Evolutionary conservation across 805 yeast genomes (phyloP), one percentile per base, ranked within the genome.

Genomic region (Saccharomyces mikatae): DNA sequence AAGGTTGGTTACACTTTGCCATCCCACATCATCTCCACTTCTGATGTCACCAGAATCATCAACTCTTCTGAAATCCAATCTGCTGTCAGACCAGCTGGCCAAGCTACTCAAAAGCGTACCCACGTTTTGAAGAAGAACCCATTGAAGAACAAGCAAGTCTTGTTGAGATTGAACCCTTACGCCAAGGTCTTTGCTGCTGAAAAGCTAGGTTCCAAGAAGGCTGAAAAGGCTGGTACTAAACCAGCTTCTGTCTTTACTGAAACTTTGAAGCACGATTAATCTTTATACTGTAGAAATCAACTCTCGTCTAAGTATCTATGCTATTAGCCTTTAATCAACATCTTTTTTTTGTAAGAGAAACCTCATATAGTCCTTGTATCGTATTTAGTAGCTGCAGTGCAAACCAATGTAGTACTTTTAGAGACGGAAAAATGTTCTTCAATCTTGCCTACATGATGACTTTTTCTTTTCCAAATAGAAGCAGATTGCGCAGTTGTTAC

Each of bases 21-120:
- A 81, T 59, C 86, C 66, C 89, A 89, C 96, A 86, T 94, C 80
- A 80, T 94, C 74, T 75, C 97, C 71, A 89, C 89, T 88, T 79
- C 97, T 69, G 99, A 94, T 78, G 88, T 90, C 74, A 83, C 96
- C 79, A 87, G 97, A 80, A 81, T 92, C 76, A 94, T 94, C 84
- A 89, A 90, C 95, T 91, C 98, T 77, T 84, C 97, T 77, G 99
- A 94, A 84, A 86, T 94, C 78, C 99, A 94, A 83, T 81, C 96
- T 69, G 97, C 85, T 74, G 88, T 91, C 71, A 87, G 92, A 82
- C 89, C 96, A 74, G 95, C 97, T 75, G 96, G 96, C 72, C 94
- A 87, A 78, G 79, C 94, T 71, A 80, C 85, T 74, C 91, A 88
- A 78, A 89, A 91, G 91, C 87, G 96, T 78, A 76, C 89, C 66